These are phyloP conservation scores for Casuarina equisetifolia DNA, from an alignment of 306 rosid species.

Conservation along the genomic window DNA sequence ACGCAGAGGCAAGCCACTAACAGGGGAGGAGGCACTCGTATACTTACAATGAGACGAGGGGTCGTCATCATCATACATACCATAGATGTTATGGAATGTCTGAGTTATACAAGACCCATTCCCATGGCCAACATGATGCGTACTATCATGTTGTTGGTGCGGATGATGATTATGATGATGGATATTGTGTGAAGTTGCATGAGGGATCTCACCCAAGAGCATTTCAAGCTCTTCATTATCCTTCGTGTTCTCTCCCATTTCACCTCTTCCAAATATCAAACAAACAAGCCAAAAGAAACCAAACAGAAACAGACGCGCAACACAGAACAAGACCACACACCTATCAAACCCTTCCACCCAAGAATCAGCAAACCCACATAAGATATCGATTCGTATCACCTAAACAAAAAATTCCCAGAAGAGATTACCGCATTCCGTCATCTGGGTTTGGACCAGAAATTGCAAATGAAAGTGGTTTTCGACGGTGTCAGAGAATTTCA, in stretches of 20 bases:
- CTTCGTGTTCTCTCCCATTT: constrained; percentile 32
- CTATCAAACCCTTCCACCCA: constrained; percentile 17
- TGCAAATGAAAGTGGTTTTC: constrained; percentile 12
- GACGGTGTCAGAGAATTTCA: constrained; percentile 15
- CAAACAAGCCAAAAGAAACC: background rate
- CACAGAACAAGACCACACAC: constrained; percentile 7
- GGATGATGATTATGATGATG: constrained; percentile 13
- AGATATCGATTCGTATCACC: constrained; percentile 10
- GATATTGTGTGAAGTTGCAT: constrained; percentile 42
- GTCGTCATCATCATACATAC: constrained; percentile 41
- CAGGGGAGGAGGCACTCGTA: constrained; percentile 45
- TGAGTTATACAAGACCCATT: constrained; percentile 21
- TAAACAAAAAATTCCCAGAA: constrained; percentile 22
- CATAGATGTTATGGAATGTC: constrained; percentile 26
- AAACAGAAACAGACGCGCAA: background rate
- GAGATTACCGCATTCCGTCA: constrained; percentile 16
- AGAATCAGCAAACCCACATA: constrained; percentile 22
- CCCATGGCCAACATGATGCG: constrained; percentile 21
- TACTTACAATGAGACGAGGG: constrained; percentile 34
- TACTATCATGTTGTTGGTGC: constrained; percentile 5
- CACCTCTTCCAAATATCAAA: constrained; percentile 10
- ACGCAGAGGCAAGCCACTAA: constrained; percentile 47
- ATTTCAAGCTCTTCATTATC: constrained; percentile 43
- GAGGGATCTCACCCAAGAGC: constrained; percentile 64
- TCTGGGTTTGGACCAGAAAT: constrained; percentile 19